phyloP scores from a whole-genome alignment of 768 basidiomycete species.

The Glaciozyma martinii region DNA sequence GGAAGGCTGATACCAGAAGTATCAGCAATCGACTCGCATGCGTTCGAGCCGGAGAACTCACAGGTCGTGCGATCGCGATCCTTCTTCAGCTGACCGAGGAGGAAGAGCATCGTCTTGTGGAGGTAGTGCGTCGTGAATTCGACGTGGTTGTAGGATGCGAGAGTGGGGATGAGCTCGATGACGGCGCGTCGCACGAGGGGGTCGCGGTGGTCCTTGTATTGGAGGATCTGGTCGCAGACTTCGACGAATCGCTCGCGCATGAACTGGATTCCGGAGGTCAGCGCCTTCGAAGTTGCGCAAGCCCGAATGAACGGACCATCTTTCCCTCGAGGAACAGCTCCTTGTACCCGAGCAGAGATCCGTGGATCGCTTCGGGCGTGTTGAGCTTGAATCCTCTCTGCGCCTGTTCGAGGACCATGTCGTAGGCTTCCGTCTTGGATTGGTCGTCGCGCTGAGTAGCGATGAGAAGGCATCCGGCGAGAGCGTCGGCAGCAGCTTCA shows the following conservation, averaged over 20 bases:
- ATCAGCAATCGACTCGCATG: background rate
- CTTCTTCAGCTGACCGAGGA: constrained; percentile 78
- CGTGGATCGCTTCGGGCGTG: constrained; percentile 83
- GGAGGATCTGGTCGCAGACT: constrained; percentile 79
- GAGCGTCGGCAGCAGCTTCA: constrained; percentile 83
- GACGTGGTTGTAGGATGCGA: constrained; percentile 87
- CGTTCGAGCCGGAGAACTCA: constrained; percentile 39
- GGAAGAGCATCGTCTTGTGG: constrained; percentile 86
- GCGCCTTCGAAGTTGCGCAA: background rate
- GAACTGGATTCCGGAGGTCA: constrained; percentile 47
- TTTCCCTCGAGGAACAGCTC: constrained; percentile 87
- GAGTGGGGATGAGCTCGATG: constrained; percentile 86
- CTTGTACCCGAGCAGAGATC: constrained; percentile 80
- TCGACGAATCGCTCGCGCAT: constrained; percentile 76
- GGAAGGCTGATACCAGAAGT: constrained; percentile 46
- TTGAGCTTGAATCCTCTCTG: constrained; percentile 58
- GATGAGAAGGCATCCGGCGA: constrained; percentile 88
- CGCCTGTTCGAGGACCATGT: constrained; percentile 80
- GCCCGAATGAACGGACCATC: constrained; percentile 53
- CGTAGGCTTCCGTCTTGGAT: constrained; percentile 50
- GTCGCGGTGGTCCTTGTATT: constrained; percentile 80
- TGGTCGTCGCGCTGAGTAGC: constrained; percentile 61
- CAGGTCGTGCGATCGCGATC: constrained; percentile 75
- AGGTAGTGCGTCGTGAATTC: constrained; percentile 85
- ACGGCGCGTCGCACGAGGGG: constrained; percentile 83